Conservation (phyloP, 2,329 filamentous ascomycete genomes). For the Aspergillus sp. region DNA sequence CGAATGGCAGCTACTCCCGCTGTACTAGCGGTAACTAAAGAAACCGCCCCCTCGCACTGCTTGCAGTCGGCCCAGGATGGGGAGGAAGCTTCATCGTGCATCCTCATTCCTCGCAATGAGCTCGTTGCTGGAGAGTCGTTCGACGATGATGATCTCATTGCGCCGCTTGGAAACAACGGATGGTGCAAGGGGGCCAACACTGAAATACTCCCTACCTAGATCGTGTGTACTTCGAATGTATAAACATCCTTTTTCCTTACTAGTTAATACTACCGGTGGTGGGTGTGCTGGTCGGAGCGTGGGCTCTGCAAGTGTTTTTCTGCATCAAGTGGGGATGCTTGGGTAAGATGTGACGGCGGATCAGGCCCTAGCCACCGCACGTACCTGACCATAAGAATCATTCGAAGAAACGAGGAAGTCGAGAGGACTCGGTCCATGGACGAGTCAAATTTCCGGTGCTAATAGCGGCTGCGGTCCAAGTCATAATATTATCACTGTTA, state of each 20-base stretch:
- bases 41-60: neutral
- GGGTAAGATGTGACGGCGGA: conserved; percentile 35
- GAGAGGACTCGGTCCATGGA: neutral
- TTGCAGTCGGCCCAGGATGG: neutral
- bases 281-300: conserved; percentile 34
- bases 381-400: conserved; percentile 25
- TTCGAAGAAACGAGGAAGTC: neutral
- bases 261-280: neutral
- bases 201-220: neutral
- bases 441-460: conserved; percentile 16
- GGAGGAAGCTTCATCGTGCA: neutral
- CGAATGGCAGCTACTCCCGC: conserved; percentile 3
- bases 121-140: neutral
- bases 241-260: too few species aligned
- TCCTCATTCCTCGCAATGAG: neutral
- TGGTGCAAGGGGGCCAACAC: conserved; percentile 12
- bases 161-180: conserved; percentile 3
- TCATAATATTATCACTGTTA: neutral
- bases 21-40: neutral
- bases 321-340: conserved; percentile 28
- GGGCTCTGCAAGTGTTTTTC: conserved; percentile 34
- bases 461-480: conserved; percentile 17
- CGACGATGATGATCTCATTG: neutral
- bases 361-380: conserved; percentile 28
- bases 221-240: neutral